These are phyloP conservation scores for Ophiostoma sp. DNA, from an alignment of 2,329 filamentous ascomycete species.

Conservation along the genomic window DNA sequence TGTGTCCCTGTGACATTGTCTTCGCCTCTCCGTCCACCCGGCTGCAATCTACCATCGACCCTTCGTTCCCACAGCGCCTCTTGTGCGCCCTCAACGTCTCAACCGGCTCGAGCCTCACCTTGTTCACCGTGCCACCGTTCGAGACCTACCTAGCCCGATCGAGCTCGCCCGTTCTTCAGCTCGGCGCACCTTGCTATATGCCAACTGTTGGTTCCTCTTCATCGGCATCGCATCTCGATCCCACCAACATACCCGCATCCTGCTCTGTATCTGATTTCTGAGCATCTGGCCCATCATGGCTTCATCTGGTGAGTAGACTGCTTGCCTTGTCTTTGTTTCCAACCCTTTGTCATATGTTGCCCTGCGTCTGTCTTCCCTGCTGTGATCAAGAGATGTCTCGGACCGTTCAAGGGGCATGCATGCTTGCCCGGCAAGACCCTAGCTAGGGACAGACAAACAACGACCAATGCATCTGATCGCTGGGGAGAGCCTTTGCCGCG, in stretches of 20 bases:
- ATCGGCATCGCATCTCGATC: not conserved
- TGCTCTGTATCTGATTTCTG: not conserved
- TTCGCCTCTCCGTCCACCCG: not conserved
- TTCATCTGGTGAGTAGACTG: not conserved
- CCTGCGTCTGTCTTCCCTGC: not conserved
- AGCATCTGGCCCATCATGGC: slow-evolving; percentile 2
- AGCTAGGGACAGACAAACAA: not conserved
- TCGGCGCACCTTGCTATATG: not conserved
- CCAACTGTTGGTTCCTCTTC: not conserved
- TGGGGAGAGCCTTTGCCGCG: not conserved
- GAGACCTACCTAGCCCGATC: not conserved
- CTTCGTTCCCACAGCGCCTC: not conserved
- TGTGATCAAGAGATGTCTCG: slow-evolving; percentile 17
- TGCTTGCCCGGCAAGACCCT: not conserved
- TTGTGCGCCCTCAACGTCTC: slow-evolving; percentile 14
- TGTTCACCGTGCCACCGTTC: not conserved
- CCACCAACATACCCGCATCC: not conserved
- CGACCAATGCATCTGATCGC: not conserved
- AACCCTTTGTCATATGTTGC: not conserved
- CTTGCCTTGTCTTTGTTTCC: not conserved
- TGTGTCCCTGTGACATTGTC: not conserved
- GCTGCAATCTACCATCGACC: not conserved
- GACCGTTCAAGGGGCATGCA: slow-evolving; percentile 12
- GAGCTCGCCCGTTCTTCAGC: not conserved
- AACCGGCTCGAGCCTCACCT: not conserved